Evolutionary conservation across 768 basidiomycete species (phyloP).

Genomic region (Lentinula edodes): DNA sequence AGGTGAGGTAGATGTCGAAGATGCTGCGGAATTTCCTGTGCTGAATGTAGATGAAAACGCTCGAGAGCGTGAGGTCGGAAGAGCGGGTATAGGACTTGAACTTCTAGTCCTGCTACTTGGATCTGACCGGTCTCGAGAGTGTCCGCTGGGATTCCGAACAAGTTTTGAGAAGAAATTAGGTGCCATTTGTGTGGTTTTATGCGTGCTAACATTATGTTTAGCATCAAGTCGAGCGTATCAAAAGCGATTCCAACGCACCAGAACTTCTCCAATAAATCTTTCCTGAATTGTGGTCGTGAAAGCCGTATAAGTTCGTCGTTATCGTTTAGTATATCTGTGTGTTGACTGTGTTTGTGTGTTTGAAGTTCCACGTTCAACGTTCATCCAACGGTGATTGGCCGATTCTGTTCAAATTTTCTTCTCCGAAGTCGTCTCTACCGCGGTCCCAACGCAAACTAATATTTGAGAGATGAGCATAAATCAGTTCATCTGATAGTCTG

Average conservation of each 20-base stretch:
- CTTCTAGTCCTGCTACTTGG: neutral
- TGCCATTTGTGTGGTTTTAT: neutral
- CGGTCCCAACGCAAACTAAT: neutral
- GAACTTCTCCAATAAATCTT: neutral
- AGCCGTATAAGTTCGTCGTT: neutral
- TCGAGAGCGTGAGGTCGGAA: neutral
- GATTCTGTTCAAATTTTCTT: neutral
- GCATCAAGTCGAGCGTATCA: neutral
- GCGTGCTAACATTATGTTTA: neutral
- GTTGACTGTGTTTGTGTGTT: neutral
- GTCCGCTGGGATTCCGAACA: neutral
- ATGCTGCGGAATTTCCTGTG: neutral
- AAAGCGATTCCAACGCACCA: neutral
- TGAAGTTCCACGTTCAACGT: neutral
- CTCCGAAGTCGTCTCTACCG: neutral
- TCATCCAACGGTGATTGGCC: neutral
- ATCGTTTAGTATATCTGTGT: neutral
- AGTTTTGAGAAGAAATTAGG: slow-evolving; percentile 5
- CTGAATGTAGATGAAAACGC: neutral
- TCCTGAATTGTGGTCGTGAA: neutral
- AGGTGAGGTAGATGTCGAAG: neutral
- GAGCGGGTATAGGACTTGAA: neutral
- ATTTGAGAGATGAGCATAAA: neutral
- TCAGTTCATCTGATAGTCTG: neutral
- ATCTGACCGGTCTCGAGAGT: slow-evolving; percentile 2